Conservation (phyloP, 208 protist genomes). For the Novymonas esmeraldas region DNA sequence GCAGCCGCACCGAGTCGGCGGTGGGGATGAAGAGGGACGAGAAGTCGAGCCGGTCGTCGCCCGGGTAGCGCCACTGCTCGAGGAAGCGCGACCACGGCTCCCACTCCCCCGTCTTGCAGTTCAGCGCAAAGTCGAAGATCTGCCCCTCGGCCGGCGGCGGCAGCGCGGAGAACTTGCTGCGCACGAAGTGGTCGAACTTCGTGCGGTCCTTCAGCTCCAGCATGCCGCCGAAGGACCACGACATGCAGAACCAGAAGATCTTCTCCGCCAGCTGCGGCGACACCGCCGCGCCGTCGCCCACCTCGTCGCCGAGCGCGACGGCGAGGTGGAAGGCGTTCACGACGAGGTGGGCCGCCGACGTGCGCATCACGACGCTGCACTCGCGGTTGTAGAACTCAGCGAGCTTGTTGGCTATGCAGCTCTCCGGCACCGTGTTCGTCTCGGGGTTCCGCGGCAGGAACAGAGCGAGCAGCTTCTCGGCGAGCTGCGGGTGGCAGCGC, state of each 20-base stretch:
- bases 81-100: conserved; percentile 85
- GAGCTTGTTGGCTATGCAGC: conserved; percentile 65
- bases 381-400: conserved; percentile 90
- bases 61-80: conserved; percentile 93
- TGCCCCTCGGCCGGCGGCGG: conserved; percentile 76
- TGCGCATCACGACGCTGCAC: conserved; percentile 88
- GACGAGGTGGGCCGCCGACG: conserved; percentile 85
- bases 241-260: conserved; percentile 94
- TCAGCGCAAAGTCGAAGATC: conserved; percentile 96
- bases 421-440: conserved; percentile 24
- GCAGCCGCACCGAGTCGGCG: conserved; percentile 94
- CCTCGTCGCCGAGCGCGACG: conserved; percentile 84
- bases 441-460: conserved; percentile 76
- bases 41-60: conserved; percentile 93
- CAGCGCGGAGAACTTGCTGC: conserved; percentile 69
- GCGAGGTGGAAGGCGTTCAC: conserved; percentile 93
- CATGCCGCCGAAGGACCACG: conserved; percentile 95
- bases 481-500: conserved; percentile 72
- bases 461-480: conserved; percentile 78
- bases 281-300: conserved; percentile 77
- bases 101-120: conserved; percentile 92
- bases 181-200: conserved; percentile 93
- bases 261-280: conserved; percentile 87
- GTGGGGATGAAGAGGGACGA: conserved; percentile 96
- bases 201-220: conserved; percentile 93